Evolutionary conservation across 1,139 yeast genomes (phyloP).

Genomic region (Tardiomyces digboiensis): DNA sequence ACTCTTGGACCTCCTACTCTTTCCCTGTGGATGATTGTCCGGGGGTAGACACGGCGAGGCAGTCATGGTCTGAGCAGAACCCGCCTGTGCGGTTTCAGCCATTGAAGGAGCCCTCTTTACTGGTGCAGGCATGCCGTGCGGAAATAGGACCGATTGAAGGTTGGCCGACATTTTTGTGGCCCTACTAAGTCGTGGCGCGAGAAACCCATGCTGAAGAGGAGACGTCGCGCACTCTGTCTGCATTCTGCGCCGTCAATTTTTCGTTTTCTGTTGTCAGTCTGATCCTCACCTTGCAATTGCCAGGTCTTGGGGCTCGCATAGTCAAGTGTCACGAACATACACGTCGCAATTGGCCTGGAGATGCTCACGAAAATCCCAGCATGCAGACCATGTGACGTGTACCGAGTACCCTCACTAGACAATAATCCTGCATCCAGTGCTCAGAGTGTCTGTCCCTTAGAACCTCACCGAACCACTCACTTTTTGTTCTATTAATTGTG

Average conservation of each 20-base stretch:
- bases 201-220: neutral
- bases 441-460: too few relatives aligned
- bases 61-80: neutral
- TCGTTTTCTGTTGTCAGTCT: neutral
- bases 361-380: too few relatives aligned
- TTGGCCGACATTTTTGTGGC: slow-evolving; percentile 10
- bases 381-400: too few relatives aligned
- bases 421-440: too few relatives aligned
- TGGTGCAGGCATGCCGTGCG: slow-evolving; percentile 1
- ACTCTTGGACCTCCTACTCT: neutral
- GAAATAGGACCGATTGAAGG: slow-evolving; percentile 8
- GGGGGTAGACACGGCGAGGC: neutral
- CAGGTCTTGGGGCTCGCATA: too few relatives aligned
- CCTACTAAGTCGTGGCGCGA: neutral
- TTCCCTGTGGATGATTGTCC: neutral
- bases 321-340: too few relatives aligned
- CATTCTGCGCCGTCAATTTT: neutral
- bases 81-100: neutral
- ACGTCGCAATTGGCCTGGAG: too few relatives aligned
- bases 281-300: too few relatives aligned
- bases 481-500: too few relatives aligned
- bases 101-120: neutral
- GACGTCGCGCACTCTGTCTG: neutral
- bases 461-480: too few relatives aligned
- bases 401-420: too few relatives aligned